These are phyloP conservation scores for Fusarium sp. DNA, from an alignment of 2,329 filamentous ascomycete species.

Conservation along the genomic window DNA sequence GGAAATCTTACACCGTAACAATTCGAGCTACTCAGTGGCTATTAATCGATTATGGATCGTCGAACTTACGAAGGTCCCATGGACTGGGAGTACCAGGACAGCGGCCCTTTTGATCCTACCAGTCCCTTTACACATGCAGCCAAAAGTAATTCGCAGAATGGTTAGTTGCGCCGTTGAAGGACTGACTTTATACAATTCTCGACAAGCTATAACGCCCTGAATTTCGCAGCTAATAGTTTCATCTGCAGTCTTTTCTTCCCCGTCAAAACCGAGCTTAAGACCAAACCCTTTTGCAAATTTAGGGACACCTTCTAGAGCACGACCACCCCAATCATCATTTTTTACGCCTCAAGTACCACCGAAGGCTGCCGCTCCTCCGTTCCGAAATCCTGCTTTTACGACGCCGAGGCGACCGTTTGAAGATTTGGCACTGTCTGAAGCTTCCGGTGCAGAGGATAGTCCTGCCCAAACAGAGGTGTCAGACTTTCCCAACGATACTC, in stretches of 20 bases:
- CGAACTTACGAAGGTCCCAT: slow-evolving; percentile 71
- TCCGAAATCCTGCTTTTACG: slow-evolving; percentile 73
- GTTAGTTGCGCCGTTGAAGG: slow-evolving; percentile 51
- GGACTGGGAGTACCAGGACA: slow-evolving; percentile 74
- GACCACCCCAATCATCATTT: slow-evolving; percentile 58
- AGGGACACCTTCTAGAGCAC: slow-evolving; percentile 57
- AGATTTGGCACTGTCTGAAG: slow-evolving; percentile 64
- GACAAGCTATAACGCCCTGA: not conserved
- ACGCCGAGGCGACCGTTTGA: slow-evolving; percentile 71
- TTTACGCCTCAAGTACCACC: slow-evolving; percentile 60
- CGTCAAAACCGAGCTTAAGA: slow-evolving; percentile 51
- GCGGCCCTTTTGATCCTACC: slow-evolving; percentile 68
- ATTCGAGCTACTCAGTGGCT: slow-evolving; percentile 23
- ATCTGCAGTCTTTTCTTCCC: slow-evolving; percentile 53
- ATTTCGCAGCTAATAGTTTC: slow-evolving; percentile 35
- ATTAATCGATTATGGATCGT: slow-evolving; percentile 58
- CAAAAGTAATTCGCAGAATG: slow-evolving; percentile 54
- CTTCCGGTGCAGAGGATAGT: slow-evolving; percentile 70
- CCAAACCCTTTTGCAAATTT: slow-evolving; percentile 53
- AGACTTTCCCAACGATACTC: slow-evolving; percentile 64
- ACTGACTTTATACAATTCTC: not conserved
- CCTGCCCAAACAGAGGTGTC: slow-evolving; percentile 69
- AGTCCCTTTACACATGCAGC: slow-evolving; percentile 71
- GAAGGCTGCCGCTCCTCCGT: slow-evolving; percentile 61
- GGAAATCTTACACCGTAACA: slow-evolving; percentile 10